Percentiles rank a stretch among this genome's conserved stretches.
Conservation (phyloP, 805 yeast genomes). For the Starmerella apis region DNA sequence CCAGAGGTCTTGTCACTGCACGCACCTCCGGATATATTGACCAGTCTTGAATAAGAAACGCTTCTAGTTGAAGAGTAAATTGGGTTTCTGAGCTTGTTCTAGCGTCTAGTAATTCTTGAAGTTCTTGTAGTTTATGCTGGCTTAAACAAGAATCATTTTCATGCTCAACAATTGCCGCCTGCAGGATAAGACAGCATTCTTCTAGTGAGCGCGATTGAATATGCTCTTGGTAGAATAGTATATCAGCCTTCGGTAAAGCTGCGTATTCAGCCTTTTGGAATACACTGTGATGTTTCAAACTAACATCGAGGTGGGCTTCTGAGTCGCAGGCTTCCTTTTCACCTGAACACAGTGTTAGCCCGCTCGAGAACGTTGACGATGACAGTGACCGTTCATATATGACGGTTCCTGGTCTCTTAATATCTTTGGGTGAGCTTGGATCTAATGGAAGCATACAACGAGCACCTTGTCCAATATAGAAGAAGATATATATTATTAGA, state of each 20-base stretch:
- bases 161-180: conserved; percentile 36
- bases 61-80: conserved; percentile 32
- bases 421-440: background rate
- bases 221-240: conserved; percentile 1
- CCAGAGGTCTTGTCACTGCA: conserved; percentile 44
- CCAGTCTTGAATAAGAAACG: conserved; percentile 36
- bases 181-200: conserved; percentile 37
- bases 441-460: background rate
- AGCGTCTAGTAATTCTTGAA: conserved; percentile 24
- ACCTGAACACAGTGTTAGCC: no score
- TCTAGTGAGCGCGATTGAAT: conserved; percentile 26
- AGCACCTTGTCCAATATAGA: background rate
- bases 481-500: no score
- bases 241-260: conserved; percentile 1
- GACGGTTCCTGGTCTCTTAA: background rate
- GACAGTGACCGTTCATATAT: background rate
- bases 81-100: conserved; percentile 17
- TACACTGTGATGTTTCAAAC: background rate
- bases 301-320: background rate
- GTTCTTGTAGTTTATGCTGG: conserved; percentile 10
- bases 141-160: conserved; percentile 38
- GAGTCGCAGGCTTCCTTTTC: no score
- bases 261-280: conserved; percentile 8
- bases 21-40: conserved; percentile 56
- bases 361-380: background rate